Percentiles rank a stretch among this genome's conserved stretches.
phyloP scores from a whole-genome alignment of 140 eudicot genomes.

The Senecio squalidus region DNA sequence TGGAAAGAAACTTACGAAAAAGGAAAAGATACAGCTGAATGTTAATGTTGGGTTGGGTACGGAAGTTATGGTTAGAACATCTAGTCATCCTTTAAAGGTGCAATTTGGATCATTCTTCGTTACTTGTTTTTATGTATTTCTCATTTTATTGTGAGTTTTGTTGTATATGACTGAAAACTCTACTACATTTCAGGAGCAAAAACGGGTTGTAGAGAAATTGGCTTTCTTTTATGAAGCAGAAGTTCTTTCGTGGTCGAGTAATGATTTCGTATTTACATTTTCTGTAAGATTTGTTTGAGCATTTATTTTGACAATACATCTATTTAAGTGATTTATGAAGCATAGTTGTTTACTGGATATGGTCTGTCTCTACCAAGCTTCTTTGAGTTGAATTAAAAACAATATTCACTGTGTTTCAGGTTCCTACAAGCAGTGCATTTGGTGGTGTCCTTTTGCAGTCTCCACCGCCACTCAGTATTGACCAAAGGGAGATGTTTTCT shows the following conservation, averaged over 20 bases:
- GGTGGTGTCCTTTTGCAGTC: conserved; percentile 82
- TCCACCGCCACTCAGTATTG: conserved; percentile 48
- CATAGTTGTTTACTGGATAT: not conserved
- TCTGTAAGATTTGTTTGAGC: conserved; percentile 44
- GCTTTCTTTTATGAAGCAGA: conserved; percentile 66
- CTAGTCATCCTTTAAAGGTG: conserved; percentile 86
- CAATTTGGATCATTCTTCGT: not conserved
- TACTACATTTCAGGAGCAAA: conserved; percentile 46
- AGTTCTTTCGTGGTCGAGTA: conserved; percentile 80
- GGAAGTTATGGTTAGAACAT: conserved; percentile 46
- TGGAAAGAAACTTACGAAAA: conserved; percentile 49
- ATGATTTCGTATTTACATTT: conserved; percentile 56
- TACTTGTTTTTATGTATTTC: no score
- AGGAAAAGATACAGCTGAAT: conserved; percentile 58
- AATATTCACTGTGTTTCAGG: conserved; percentile 36
- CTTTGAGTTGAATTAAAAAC: not conserved
- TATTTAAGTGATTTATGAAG: conserved; percentile 3
- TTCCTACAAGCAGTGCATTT: conserved; percentile 41
- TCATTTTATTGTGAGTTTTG: not conserved
- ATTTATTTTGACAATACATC: not conserved
- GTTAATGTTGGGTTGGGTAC: conserved; percentile 53
- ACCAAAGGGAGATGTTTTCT: conserved; percentile 71
- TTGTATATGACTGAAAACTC: not conserved
- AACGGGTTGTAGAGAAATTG: conserved; percentile 59
- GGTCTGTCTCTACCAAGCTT: not conserved